These are phyloP conservation scores for Maudiozyma humilis DNA, from an alignment of 1,139 yeast species.

Conservation along the genomic window DNA sequence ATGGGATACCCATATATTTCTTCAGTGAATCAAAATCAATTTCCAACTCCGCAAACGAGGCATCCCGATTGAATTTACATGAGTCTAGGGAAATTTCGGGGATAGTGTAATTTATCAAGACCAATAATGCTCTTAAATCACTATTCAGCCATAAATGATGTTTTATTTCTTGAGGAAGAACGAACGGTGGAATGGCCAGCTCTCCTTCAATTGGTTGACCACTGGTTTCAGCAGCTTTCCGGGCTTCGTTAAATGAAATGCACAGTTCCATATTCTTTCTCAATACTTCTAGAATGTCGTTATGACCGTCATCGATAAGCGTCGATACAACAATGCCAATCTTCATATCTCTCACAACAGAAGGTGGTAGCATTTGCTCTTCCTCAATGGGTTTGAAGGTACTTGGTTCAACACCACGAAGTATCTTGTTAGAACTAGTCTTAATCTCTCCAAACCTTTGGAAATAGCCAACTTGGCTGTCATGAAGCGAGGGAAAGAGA, in stretches of 20 bases:
- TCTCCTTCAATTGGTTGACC: conserved; percentile 6
- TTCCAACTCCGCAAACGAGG: conserved; percentile 14
- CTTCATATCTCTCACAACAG: conserved; percentile 20
- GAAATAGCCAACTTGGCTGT: conserved; percentile 35
- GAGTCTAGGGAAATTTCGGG: conserved; percentile 18
- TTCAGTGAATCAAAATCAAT: conserved; percentile 14
- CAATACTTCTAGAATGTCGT: conserved; percentile 18
- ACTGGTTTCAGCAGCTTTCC: conserved; percentile 9
- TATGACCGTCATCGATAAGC: conserved; percentile 27
- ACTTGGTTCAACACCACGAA: conserved; percentile 21
- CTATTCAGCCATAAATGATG: conserved; percentile 20
- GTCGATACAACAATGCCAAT: conserved; percentile 30
- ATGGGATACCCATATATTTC: conserved; percentile 24
- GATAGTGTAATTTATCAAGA: conserved; percentile 22
- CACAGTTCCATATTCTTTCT: conserved; percentile 15
- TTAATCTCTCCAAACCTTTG: conserved; percentile 41
- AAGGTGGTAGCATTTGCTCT: conserved; percentile 19
- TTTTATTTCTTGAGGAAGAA: conserved; percentile 5
- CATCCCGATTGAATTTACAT: conserved; percentile 20
- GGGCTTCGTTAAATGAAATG: conserved; percentile 12
- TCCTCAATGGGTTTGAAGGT: conserved; percentile 21
- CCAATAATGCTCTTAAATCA: conserved; percentile 27
- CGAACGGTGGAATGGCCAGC: conserved; percentile 12
- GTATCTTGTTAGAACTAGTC: conserved; percentile 7
- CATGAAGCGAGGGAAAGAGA: conserved; percentile 55